Base-by-base conservation (phyloP, 2,329 filamentous ascomycete species). In the Mariannaea elegans region DNA sequence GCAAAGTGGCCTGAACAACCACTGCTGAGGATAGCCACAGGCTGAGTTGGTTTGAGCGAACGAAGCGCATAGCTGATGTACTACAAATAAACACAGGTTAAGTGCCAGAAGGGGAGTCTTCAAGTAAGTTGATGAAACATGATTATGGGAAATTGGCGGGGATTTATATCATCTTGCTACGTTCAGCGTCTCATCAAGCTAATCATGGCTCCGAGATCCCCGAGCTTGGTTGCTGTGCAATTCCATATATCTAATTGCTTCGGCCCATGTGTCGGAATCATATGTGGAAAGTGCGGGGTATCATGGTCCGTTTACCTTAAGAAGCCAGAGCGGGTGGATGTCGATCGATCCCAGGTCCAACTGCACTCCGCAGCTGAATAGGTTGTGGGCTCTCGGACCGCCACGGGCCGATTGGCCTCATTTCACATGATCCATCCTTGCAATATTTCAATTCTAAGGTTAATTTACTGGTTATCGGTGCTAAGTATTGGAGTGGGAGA, bases 121-220 rank as follows among this genome's bases (percentile, higher is more conserved):
- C n/a, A n/a, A n/a, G n/a, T n/a, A n/a, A n/a, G n/a, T n/a, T n/a
- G 18, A 38, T 23, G 29, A 24, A n/a, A 48, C 38, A 36, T 24
- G 27, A 5, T 31, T 12, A 18, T 3, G 16, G 18, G 14, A 24
- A 29, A 31, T 18, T 4, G 31, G 7, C 16, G 23, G 13, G 13
- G 18, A 7, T 48, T 36, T 48, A 48, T 48, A 36, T 46, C 27
- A 1, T 48, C 3, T 36, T n/a, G 18, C 13, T 16, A 4, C 3
- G 12, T 12, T 2, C 32, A 24, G n/a, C n/a, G n/a, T n/a, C 46
- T 32, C 18, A 36, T n/a, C n/a, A 19, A 44, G 14, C 13, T 14
- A 13, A 48, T 10, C 46, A 16, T 36, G 46, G 46, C 46, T 48
- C 46, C 46, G 46, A 36, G 29, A 48, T 48, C 46, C 46, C 46